Evolutionary conservation across 768 basidiomycete species (phyloP).

Genomic region (Agrocybe praecox): DNA sequence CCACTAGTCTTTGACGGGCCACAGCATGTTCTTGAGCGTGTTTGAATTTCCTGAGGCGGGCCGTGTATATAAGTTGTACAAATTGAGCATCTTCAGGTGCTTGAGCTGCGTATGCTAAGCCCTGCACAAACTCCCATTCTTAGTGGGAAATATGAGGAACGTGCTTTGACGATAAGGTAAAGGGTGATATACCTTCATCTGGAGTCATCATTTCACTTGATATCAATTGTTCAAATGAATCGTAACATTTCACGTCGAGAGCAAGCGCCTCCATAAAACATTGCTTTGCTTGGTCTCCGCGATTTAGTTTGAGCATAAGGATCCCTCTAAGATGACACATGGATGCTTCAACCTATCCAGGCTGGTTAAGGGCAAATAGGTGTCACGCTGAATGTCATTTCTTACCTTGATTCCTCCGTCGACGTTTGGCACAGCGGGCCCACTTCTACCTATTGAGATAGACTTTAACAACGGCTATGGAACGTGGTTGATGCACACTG

Average conservation of each 20-base stretch:
- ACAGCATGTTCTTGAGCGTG: constrained; percentile 81
- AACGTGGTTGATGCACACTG: constrained; percentile 9
- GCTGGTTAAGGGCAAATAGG: not conserved
- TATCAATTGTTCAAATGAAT: constrained; percentile 89
- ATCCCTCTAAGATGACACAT: constrained; percentile 95
- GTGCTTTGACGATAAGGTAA: not conserved
- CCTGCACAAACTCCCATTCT: constrained; percentile 98
- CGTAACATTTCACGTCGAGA: constrained; percentile 96
- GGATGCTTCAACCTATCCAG: constrained; percentile 85
- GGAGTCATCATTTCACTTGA: constrained; percentile 95
- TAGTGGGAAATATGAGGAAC: not conserved
- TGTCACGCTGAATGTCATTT: not conserved
- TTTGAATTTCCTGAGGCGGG: constrained; percentile 89
- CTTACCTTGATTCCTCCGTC: constrained; percentile 94
- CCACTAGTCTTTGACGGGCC: constrained; percentile 76
- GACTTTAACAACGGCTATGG: not conserved
- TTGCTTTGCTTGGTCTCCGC: constrained; percentile 87
- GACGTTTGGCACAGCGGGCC: constrained; percentile 72
- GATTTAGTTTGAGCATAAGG: constrained; percentile 92
- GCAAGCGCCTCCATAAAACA: constrained; percentile 96
- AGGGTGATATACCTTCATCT: constrained; percentile 73
- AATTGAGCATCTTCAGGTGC: constrained; percentile 89
- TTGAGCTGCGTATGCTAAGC: constrained; percentile 81
- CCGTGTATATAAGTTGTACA: constrained; percentile 89
- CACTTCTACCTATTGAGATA: constrained; percentile 52